Evolutionary conservation across 805 yeast genomes (phyloP).

Genomic region (Millerozyma miso): DNA sequence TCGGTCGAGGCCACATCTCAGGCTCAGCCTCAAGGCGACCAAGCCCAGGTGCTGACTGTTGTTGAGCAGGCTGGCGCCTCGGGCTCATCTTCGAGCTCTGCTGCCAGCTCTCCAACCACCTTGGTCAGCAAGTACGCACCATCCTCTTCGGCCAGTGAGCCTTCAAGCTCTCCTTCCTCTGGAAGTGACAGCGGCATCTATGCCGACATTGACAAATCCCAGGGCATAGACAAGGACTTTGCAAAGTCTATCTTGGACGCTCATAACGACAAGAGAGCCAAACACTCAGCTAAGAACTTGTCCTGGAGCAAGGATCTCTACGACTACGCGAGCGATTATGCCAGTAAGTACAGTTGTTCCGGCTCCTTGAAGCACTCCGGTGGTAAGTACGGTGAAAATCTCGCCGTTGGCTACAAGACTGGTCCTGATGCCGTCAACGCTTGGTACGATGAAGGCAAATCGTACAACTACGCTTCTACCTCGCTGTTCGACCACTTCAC

Average conservation of each 20-base stretch:
- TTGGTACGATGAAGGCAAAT: constrained; percentile 38
- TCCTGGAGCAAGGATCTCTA: constrained; percentile 55
- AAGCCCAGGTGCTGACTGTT: constrained; percentile 1
- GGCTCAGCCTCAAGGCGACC: constrained; percentile 2
- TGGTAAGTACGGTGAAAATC: constrained; percentile 39
- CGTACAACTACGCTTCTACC: constrained; percentile 28
- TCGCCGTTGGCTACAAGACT: constrained; percentile 31
- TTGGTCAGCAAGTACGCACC: constrained; percentile 17
- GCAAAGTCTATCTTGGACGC: constrained; percentile 47
- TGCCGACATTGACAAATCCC: constrained; percentile 9
- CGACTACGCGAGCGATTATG: constrained; percentile 46
- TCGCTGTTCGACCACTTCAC: constrained; percentile 61
- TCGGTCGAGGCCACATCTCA: constrained; percentile 1
- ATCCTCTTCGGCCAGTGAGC: constrained; percentile 6
- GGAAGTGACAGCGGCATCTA: constrained; percentile 9
- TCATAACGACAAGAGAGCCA: constrained; percentile 57
- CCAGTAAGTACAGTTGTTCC: constrained; percentile 46
- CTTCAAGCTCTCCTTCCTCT: constrained; percentile 5
- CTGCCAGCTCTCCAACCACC: constrained; percentile 11
- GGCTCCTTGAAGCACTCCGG: constrained; percentile 35
- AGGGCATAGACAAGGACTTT: constrained; percentile 24
- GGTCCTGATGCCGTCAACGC: constrained; percentile 31
- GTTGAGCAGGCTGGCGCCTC: constrained; percentile 9
- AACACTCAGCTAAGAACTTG: constrained; percentile 48
- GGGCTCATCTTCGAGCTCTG: constrained; percentile 13